Conservation (phyloP, 257 asterid species). For the Galeopsis tetrahit region DNA sequence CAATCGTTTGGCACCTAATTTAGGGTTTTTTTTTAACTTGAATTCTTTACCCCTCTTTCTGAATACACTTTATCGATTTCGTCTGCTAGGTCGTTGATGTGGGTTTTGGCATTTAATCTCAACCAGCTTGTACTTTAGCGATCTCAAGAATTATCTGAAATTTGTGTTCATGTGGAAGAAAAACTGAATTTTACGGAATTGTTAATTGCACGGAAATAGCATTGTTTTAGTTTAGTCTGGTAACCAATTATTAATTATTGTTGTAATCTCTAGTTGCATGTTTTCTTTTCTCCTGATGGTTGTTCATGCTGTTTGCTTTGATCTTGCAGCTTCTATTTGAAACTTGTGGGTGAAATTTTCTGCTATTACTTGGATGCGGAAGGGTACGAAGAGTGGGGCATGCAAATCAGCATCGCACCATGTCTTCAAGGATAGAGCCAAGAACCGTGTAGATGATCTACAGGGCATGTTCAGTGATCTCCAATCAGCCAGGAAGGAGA, state of each 20-base stretch:
- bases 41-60: neutral
- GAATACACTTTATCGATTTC: neutral
- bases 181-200: neutral
- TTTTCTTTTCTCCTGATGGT: neutral
- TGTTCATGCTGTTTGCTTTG: conserved; percentile 25
- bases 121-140: conserved; percentile 2
- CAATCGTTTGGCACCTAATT: conserved; percentile 30
- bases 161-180: neutral
- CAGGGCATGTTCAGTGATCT: conserved; percentile 88
- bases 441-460: conserved; percentile 93
- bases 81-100: neutral
- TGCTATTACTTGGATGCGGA: conserved; percentile 61
- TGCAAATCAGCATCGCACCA: conserved; percentile 88
- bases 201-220: neutral
- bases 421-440: conserved; percentile 92
- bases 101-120: neutral
- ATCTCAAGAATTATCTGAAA: conserved; percentile 27
- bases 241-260: neutral
- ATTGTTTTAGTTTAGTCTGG: neutral
- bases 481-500: conserved; percentile 91
- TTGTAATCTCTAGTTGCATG: conserved; percentile 25
- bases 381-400: conserved; percentile 78
- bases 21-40: conserved; percentile 37
- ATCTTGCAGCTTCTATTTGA: conserved; percentile 45
- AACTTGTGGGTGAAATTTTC: conserved; percentile 19